Conservation (phyloP, 306 rosid genomes). For the Elaeagnus macrophylla region DNA sequence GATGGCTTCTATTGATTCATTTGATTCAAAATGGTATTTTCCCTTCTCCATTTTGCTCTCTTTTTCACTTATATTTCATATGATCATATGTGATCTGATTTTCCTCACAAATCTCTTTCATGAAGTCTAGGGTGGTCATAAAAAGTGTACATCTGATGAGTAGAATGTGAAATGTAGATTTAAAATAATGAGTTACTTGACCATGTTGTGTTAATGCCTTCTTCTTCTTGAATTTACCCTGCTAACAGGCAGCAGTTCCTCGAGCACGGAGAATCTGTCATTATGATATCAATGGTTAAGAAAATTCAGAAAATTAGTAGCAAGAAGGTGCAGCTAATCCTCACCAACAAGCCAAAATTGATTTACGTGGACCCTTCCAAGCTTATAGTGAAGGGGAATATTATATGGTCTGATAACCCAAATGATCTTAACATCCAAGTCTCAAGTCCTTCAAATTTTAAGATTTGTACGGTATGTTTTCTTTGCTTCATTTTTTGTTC, state of each 20-base stretch:
- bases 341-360: conserved; percentile 92
- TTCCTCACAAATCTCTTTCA: too few relatives aligned
- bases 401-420: conserved; percentile 91
- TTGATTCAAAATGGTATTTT: conserved; percentile 92
- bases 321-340: conserved; percentile 99
- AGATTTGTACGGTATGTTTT: conserved; percentile 75
- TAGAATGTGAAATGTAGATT: too few relatives aligned
- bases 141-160: too few relatives aligned
- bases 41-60: conserved; percentile 1
- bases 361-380: conserved; percentile 93
- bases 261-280: conserved; percentile 92
- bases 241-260: conserved; percentile 80
- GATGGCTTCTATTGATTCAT: conserved; percentile 98
- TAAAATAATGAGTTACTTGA: too few relatives aligned
- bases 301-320: conserved; percentile 75
- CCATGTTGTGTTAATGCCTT: too few relatives aligned
- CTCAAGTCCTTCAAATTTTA: conserved; percentile 66
- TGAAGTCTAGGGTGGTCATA: not conserved
- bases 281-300: conserved; percentile 97
- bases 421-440: conserved; percentile 90
- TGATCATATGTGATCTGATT: not conserved
- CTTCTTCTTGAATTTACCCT: conserved; percentile 1
- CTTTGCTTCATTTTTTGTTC: conserved; percentile 5
- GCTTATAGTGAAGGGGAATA: conserved; percentile 75
- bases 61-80: conserved; percentile 1